These are phyloP conservation scores for Lactarius akahatsu DNA, from an alignment of 768 basidiomycete species.

Conservation along the genomic window DNA sequence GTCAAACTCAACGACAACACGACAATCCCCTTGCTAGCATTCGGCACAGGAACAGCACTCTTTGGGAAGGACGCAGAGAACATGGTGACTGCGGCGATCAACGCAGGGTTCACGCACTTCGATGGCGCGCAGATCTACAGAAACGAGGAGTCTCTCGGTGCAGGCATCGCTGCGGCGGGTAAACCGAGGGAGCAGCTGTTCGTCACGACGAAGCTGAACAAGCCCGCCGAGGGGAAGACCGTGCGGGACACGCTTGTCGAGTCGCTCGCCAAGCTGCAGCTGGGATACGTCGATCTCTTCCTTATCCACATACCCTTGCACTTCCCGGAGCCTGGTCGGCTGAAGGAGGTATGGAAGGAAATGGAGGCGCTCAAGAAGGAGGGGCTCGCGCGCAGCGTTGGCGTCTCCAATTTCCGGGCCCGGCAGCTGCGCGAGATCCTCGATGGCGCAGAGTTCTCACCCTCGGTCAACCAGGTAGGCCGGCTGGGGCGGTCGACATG, in stretches of 20 bases:
- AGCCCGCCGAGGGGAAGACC: conserved; percentile 35
- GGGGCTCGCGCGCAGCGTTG: conserved; percentile 44
- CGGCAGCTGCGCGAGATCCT: conserved; percentile 46
- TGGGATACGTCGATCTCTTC: conserved; percentile 46
- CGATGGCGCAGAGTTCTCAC: conserved; percentile 44
- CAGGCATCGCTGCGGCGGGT: conserved; percentile 37
- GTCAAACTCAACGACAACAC: conserved; percentile 41
- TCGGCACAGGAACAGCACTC: conserved; percentile 42
- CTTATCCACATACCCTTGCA: conserved; percentile 43
- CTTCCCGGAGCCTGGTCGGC: conserved; percentile 26
- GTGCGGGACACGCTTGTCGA: conserved; percentile 41
- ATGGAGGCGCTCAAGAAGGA: conserved; percentile 44
- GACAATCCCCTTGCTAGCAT: conserved; percentile 40
- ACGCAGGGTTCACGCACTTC: conserved; percentile 40
- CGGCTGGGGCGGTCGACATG: too few species aligned
- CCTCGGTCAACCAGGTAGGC: conserved; percentile 54
- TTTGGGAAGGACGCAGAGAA: conserved; percentile 35
- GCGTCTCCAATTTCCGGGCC: conserved; percentile 56
- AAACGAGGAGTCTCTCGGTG: conserved; percentile 42
- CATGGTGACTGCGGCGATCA: conserved; percentile 36
- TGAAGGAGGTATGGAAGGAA: conserved; percentile 44
- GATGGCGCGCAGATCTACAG: conserved; percentile 43
- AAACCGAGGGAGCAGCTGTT: conserved; percentile 42
- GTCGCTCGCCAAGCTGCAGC: conserved; percentile 42
- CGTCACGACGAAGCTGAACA: conserved; percentile 45